A percentile compares a stretch with the other conserved stretches of the same genome.
Conservation (phyloP, 495 filamentous ascomycete genomes). For the Penicillium cosmopolitanum region DNA sequence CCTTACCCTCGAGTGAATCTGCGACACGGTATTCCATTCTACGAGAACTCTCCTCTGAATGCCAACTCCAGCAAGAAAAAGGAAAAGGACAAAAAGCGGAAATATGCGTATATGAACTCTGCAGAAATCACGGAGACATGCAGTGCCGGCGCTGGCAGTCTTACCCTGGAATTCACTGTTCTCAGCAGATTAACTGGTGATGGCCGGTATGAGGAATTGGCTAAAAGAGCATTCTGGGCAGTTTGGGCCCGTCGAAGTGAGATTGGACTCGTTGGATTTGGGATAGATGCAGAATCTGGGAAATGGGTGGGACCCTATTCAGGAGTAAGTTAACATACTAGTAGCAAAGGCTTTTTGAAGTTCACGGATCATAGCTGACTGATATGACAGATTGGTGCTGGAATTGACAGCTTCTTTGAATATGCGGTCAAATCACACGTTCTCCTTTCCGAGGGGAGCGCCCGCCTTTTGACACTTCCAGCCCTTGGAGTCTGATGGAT, state of each 20-base stretch:
- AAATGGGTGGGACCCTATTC: constrained; percentile 86
- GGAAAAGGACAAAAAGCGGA: constrained; percentile 13
- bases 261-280: constrained; percentile 86
- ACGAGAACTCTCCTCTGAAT: constrained; percentile 76
- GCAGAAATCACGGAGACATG: constrained; percentile 92
- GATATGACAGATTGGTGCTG: constrained; percentile 72
- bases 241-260: constrained; percentile 86
- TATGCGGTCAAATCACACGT: constrained; percentile 95
- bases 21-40: constrained; percentile 89
- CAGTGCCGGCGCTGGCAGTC: constrained; percentile 91
- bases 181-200: constrained; percentile 89
- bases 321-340: constrained; percentile 54
- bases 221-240: constrained; percentile 92
- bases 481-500: constrained; percentile 43
- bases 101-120: constrained; percentile 25
- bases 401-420: constrained; percentile 97
- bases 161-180: constrained; percentile 90
- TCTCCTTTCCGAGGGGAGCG: constrained; percentile 69
- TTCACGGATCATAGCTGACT: constrained; percentile 20
- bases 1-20: constrained; percentile 96
- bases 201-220: constrained; percentile 80
- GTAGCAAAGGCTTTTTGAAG: not conserved
- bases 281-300: constrained; percentile 89
- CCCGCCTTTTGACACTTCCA: constrained; percentile 33
- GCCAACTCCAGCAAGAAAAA: constrained; percentile 10